Evolutionary conservation across 495 filamentous ascomycete genomes (phyloP), one percentile per base, ranked within the genome.

Genomic region (Amniculicola lignicola): DNA sequence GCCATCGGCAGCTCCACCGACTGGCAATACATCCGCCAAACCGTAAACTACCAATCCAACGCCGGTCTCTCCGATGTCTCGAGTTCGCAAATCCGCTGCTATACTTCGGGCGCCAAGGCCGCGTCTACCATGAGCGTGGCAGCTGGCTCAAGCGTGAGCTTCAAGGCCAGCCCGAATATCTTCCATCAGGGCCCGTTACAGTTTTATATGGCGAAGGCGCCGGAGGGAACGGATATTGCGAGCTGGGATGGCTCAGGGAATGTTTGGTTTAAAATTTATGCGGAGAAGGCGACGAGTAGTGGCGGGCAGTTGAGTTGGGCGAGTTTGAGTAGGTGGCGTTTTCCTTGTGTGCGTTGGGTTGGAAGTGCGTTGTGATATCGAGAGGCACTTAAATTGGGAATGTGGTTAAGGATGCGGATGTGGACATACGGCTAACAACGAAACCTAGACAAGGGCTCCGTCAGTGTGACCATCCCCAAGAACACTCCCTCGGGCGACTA

Each of bases 191-290:
- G 77, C 19, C 77, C 77, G 10, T 69, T 79, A 51, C 66, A 67
- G 23, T 69, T 79, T 35, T 81, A 79, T 64, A 77, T 81, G 67
- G 77, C 76, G 52, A 78, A 79, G 63, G 78, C 76, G 0, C 77
- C 77, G 0, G 44, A 61, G 0, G 76, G 75, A 31, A 45, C 75
- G 55, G 72, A 72, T 0, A 74, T 74, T 0, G 70, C 70, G 5
- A 67, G 66, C 25, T 80, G 69, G 54, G 74, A 79, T 61, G 78
- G 78, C 33, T 68, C 65, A 57, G 78, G 78, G 5, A 60, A 65
- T 5, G 75, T 77, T 0, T 80, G 77, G 76, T 74, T 74, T 63
- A 80, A 80, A 70, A 75, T 80, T 45, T 77, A 46, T 22, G 58
- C 28, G 16, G 38, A 60, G 36, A 14, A 37, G 15, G 49, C 57